A percentile compares a stretch with the other conserved stretches of the same genome.
phyloP scores from a whole-genome alignment of 805 yeast species.

The Sugiyamaella boreocaroliniensis region DNA sequence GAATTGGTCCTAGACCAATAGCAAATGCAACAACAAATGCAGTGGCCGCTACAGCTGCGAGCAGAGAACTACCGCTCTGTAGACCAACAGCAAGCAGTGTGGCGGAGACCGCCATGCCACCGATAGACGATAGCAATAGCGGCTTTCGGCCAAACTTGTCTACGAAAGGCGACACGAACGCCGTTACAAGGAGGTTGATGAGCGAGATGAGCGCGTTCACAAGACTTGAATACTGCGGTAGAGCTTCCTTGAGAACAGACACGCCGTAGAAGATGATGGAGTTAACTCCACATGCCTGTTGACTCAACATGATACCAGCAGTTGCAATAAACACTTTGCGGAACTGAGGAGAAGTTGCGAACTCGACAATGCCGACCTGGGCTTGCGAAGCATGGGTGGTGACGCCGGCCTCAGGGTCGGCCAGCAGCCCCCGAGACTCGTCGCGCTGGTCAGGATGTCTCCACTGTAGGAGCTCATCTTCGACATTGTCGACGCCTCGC shows the following conservation, averaged over 20 bases:
- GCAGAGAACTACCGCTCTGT: slow-evolving; percentile 5
- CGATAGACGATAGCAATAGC: slow-evolving; percentile 56
- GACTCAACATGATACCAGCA: slow-evolving; percentile 68
- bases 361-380: slow-evolving; percentile 28
- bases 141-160: slow-evolving; percentile 73
- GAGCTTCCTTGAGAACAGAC: slow-evolving; percentile 59
- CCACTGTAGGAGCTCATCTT: slow-evolving; percentile 27
- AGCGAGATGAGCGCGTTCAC: slow-evolving; percentile 73
- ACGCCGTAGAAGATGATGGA: slow-evolving; percentile 93
- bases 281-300: slow-evolving; percentile 90
- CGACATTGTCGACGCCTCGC: slow-evolving; percentile 29
- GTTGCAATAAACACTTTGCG: slow-evolving; percentile 56
- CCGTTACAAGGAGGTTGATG: slow-evolving; percentile 68
- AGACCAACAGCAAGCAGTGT: slow-evolving; percentile 64
- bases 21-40: slow-evolving; percentile 81
- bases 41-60: slow-evolving; percentile 48
- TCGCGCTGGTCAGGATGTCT: not conserved
- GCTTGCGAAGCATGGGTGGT: not conserved
- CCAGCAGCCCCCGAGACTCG: not conserved
- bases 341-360: slow-evolving; percentile 47
- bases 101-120: slow-evolving; percentile 61
- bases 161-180: slow-evolving; percentile 65
- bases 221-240: slow-evolving; percentile 64
- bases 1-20: slow-evolving; percentile 91
- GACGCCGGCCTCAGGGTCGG: slow-evolving; percentile 4